These are phyloP conservation scores for Cercophora scortea DNA, from an alignment of 495 filamentous ascomycete genomes.

Conservation along the genomic window DNA sequence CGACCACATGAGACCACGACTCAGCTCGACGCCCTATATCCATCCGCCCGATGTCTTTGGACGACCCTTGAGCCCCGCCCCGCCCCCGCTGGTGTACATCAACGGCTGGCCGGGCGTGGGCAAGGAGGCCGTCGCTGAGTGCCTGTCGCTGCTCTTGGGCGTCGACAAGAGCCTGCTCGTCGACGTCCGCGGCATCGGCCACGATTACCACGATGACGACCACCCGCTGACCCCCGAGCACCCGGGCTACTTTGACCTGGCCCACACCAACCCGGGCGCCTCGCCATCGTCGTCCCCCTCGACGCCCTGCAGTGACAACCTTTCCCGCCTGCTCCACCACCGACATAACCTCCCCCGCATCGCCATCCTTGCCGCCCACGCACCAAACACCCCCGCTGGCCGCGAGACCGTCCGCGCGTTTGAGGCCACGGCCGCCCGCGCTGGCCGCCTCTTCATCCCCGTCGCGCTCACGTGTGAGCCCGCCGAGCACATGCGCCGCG, in stretches of 20 bases:
- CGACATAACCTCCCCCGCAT: constrained; percentile 7
- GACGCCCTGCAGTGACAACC: constrained; percentile 10
- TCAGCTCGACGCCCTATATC: background rate
- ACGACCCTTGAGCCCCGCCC: constrained; percentile 12
- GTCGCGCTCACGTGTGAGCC: constrained; percentile 12
- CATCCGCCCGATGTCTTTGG: background rate
- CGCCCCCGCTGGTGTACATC: constrained; percentile 20
- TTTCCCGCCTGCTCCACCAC: constrained; percentile 10
- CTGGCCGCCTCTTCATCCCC: constrained; percentile 13
- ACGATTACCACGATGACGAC: background rate
- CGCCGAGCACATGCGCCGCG: constrained; percentile 6
- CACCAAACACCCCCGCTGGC: constrained; percentile 12
- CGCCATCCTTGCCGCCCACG: constrained; percentile 13
- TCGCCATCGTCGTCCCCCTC: background rate
- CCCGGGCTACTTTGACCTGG: constrained; percentile 11
- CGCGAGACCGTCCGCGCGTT: constrained; percentile 8
- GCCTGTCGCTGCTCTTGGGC: constrained; percentile 16
- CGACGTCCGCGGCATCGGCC: constrained; percentile 11
- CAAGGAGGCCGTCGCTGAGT: constrained; percentile 21
- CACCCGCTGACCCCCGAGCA: constrained; percentile 15
- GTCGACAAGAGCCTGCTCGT: constrained; percentile 17
- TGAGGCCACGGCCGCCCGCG: constrained; percentile 6
- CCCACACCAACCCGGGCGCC: background rate
- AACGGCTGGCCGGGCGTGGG: constrained; percentile 23
- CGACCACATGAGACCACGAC: background rate